phyloP scores from a whole-genome alignment of 805 yeast species.

The Ogataea paraovalis region DNA sequence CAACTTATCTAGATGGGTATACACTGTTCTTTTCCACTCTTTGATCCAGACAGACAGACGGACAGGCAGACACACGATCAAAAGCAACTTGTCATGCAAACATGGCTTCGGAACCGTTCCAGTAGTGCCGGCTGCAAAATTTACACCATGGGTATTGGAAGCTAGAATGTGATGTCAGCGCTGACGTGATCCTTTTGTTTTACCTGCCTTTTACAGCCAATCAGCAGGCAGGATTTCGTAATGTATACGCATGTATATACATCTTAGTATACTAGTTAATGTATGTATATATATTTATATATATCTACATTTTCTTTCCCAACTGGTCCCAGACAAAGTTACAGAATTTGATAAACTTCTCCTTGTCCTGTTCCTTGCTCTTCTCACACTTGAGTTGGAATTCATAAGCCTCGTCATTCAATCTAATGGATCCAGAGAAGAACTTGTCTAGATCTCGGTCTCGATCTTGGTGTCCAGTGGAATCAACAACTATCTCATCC shows the following conservation, averaged over 20 bases:
- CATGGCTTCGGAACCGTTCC: background rate
- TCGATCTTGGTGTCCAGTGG: background rate
- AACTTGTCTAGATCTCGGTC: background rate
- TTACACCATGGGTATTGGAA: background rate
- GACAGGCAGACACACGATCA: no score
- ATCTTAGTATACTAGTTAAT: no score
- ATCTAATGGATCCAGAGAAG: slow-evolving; percentile 17
- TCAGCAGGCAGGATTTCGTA: background rate
- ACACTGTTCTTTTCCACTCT: no score
- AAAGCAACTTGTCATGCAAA: no score
- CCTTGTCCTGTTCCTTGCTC: slow-evolving; percentile 10
- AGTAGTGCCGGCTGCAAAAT: background rate
- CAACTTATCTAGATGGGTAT: no score
- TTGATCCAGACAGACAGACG: no score
- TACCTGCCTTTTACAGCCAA: background rate
- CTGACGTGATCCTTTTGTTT: background rate
- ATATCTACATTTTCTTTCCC: background rate
- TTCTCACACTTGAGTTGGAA: slow-evolving; percentile 11
- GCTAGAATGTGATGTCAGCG: background rate
- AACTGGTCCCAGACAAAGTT: slow-evolving; percentile 22
- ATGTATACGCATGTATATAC: background rate
- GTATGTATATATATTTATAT: no score
- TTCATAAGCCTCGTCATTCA: slow-evolving; percentile 19
- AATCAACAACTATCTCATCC: background rate
- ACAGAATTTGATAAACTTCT: slow-evolving; percentile 18